These are phyloP conservation scores for Cadophora malorum DNA, from an alignment of 2,329 filamentous ascomycete genomes.

Conservation along the genomic window DNA sequence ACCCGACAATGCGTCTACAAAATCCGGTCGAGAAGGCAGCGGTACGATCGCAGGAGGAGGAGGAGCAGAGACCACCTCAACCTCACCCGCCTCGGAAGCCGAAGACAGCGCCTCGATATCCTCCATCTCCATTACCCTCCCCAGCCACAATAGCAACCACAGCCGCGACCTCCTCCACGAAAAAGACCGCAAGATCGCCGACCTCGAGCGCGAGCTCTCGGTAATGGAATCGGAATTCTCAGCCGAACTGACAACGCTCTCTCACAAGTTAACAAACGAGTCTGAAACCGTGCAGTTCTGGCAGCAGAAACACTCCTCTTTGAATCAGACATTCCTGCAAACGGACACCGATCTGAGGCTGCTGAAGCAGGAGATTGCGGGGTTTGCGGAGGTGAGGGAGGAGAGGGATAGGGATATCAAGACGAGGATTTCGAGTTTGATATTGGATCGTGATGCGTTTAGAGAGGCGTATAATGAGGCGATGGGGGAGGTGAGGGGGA, in stretches of 20 bases:
- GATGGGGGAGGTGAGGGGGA: slow-evolving; percentile 52
- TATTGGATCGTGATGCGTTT: slow-evolving; percentile 47
- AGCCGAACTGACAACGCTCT: slow-evolving; percentile 58
- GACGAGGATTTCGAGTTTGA: slow-evolving; percentile 39
- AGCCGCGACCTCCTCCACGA: slow-evolving; percentile 39
- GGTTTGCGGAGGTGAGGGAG: slow-evolving; percentile 55
- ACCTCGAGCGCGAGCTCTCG: slow-evolving; percentile 58
- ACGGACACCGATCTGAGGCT: slow-evolving; percentile 60
- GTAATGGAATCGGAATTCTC: slow-evolving; percentile 61
- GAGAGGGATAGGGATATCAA: slow-evolving; percentile 42
- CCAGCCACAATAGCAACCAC: not conserved
- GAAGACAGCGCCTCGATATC: slow-evolving; percentile 24
- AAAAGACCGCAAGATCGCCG: slow-evolving; percentile 59
- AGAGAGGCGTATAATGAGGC: slow-evolving; percentile 57
- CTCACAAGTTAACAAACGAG: slow-evolving; percentile 52
- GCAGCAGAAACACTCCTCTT: slow-evolving; percentile 60
- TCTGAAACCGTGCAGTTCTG: slow-evolving; percentile 62
- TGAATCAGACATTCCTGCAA: slow-evolving; percentile 59
- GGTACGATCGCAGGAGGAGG: not conserved
- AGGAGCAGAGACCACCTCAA: slow-evolving; percentile 9
- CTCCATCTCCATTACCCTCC: slow-evolving; percentile 9
- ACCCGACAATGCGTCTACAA: slow-evolving; percentile 32
- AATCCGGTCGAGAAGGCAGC: slow-evolving; percentile 23
- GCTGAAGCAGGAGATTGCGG: slow-evolving; percentile 56
- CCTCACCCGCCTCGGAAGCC: slow-evolving; percentile 24